These are phyloP conservation scores for Coemansia sp. DNA, from an alignment of 192 early-diverging fungal genomes.

Conservation along the genomic window DNA sequence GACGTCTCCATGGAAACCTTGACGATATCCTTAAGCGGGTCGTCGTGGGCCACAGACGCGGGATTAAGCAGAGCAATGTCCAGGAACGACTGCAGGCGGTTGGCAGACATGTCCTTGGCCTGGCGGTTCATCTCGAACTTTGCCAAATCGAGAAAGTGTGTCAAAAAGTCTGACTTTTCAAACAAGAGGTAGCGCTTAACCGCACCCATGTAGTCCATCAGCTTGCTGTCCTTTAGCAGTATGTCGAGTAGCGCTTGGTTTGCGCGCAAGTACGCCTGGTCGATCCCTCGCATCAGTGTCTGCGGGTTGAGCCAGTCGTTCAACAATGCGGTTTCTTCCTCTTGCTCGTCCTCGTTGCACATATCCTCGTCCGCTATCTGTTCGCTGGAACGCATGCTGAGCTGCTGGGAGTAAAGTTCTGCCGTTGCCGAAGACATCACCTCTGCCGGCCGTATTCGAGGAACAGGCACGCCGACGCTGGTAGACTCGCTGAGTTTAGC, in stretches of 20 bases:
- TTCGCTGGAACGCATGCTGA: neutral
- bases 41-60: constrained; percentile 74
- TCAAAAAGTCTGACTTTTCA: constrained; percentile 92
- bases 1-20: constrained; percentile 76
- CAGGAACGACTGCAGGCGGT: constrained; percentile 78
- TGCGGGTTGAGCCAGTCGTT: constrained; percentile 44
- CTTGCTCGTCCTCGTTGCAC: constrained; percentile 7
- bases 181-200: constrained; percentile 92
- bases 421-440: neutral
- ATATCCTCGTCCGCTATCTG: constrained; percentile 4
- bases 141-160: constrained; percentile 92
- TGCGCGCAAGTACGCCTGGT: constrained; percentile 84
- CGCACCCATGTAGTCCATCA: constrained; percentile 78
- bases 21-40: constrained; percentile 86
- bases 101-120: constrained; percentile 60
- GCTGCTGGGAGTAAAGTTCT: constrained; percentile 1
- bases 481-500: neutral
- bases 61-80: constrained; percentile 89
- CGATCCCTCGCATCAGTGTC: constrained; percentile 65
- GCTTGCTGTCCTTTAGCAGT: constrained; percentile 74
- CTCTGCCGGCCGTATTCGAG: constrained; percentile 9
- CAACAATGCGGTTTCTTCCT: constrained; percentile 5
- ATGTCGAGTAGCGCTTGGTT: constrained; percentile 82
- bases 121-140: constrained; percentile 52
- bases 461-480: neutral